Base-by-base conservation (phyloP, 1,139 yeast genomes). In the Pichia sp. region DNA sequence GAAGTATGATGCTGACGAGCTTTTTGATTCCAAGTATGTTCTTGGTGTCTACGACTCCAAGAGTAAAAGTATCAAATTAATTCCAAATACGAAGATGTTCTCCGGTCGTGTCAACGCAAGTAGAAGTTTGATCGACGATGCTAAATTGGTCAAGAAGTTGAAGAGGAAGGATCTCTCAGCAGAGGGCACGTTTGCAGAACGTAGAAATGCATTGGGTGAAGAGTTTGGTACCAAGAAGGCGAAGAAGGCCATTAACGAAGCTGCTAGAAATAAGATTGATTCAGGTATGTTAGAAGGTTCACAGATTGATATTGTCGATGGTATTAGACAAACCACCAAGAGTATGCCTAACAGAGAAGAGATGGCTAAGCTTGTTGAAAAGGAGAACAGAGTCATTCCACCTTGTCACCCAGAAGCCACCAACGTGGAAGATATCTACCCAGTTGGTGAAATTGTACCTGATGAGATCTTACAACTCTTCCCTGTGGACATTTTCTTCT, bases 171-270 rank as follows among this genome's bases (percentile, higher is more conserved):
- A 36, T 28, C 6, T 34, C 6, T 34, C 34, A 1, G 27, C 20
- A 5, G 37, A 37, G 11, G 39, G 42, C 22, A 39, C 44, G 9
- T 40, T 37, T 28, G 19, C 33, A 5, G 65, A 67, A 12, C 85
- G 83, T 61, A 72, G 95, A 57, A 83, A 74, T 45, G 84, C 85
- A 3, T 70, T 91, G 52, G 98, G 98, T 55, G 91, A 86, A 60
- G 93, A 94, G 2, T 91, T 91, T 50, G 99, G 99, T 71, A 88
- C 98, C 43, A 86, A 85, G 63, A 88, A 80, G 63, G 96, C 97
- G 43, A 88, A 86, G 64, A 82, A 85, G 53, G 94, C 95, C 26
- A 84, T 93, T 55, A 67, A 74, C 35, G 88, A 81, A 56, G 61
- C 77, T 53, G 93, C 81, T 55, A 75, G 82, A 59, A 91, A 91